Conservation (phyloP, 331 rosid species). For the Erythrophleum ivorense region DNA sequence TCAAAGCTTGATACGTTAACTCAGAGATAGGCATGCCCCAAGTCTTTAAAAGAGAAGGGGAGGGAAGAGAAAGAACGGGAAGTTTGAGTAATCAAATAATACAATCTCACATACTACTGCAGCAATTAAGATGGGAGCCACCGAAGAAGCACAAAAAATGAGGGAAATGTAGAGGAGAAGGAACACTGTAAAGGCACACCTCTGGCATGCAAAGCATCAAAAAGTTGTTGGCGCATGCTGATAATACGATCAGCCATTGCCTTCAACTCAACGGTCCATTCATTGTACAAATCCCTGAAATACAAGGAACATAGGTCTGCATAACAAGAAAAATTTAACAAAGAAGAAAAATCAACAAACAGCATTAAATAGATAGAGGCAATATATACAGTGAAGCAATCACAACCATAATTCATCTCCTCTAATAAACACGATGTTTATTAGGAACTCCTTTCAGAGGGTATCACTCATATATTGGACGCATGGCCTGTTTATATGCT, state of each 20-base stretch:
- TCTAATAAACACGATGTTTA: constrained; percentile 30
- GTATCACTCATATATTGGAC: constrained; percentile 31
- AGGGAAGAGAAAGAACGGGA: not conserved
- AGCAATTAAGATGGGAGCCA: constrained; percentile 5
- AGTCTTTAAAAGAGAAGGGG: constrained; percentile 8
- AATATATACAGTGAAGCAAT: not conserved
- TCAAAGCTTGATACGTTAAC: constrained; percentile 4
- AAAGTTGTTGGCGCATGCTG: constrained; percentile 91
- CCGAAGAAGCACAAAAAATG: not conserved
- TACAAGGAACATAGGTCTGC: constrained; percentile 20
- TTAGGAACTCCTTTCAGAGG: not conserved
- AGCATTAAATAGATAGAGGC: not conserved
- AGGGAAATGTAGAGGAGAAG: not conserved
- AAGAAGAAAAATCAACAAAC: not conserved
- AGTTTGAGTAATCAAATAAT: constrained; percentile 15
- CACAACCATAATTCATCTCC: not conserved
- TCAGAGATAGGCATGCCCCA: not conserved
- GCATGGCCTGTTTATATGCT: not conserved
- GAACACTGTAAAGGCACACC: constrained; percentile 59
- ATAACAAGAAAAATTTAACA: constrained; percentile 19
- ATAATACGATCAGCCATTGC: constrained; percentile 98
- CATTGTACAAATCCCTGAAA: constrained; percentile 75
- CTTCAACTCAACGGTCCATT: constrained; percentile 97
- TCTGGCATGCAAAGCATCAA: constrained; percentile 76
- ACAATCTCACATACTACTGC: not conserved